Evolutionary conservation across 768 basidiomycete species (phyloP), one percentile per base, ranked within the genome.

Genomic region (Royoungia palumana): DNA sequence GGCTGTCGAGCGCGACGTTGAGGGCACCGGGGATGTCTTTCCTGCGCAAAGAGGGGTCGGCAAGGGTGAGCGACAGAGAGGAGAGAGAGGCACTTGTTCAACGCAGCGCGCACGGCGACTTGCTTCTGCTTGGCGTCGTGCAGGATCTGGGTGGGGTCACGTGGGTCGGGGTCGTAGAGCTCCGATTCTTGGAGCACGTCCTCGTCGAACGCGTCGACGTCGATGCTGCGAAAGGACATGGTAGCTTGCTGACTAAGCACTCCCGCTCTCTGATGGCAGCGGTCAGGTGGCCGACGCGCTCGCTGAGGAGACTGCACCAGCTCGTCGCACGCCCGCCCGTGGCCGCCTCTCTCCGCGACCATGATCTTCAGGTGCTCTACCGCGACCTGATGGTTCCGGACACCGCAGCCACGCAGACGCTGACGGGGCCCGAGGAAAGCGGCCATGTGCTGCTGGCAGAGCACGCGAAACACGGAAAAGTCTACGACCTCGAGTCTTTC

Each of bases 201-300:
- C 67, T 97, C 95, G 64, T 98, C 95, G 72, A 83, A 91, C 35
- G 74, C 77, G 72, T 98, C 95, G 62, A 97, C 87, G 72, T 97
- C 86, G 71, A 96, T 92, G 71, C 94, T 94, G 59, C 94, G 78
- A 70, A 93, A 96, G 44, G 83, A 81, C 74, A 76, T 73, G 8
- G 40, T 54, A 6, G 3, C 2, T 4, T 2, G 4, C 7, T 5
- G 25, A 8, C 7, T 5, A 27, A 9, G 35, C 17, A 13, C 9
- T 32, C 32, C 16, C 16, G 6, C 6, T 6, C 14, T 9, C 27
- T 11, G 13, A 28, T 28, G 28, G 28, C 28, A 12, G 28, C 28
- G 28, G 28, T 28, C 28, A 28, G n/a, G n/a, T n/a, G n/a, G n/a
- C n/a, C n/a, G n/a, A n/a, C n/a, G n/a, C n/a, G n/a, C n/a, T n/a